Conservation (phyloP, 2,329 filamentous ascomycete genomes). For the Hymenoscyphus occultus region DNA sequence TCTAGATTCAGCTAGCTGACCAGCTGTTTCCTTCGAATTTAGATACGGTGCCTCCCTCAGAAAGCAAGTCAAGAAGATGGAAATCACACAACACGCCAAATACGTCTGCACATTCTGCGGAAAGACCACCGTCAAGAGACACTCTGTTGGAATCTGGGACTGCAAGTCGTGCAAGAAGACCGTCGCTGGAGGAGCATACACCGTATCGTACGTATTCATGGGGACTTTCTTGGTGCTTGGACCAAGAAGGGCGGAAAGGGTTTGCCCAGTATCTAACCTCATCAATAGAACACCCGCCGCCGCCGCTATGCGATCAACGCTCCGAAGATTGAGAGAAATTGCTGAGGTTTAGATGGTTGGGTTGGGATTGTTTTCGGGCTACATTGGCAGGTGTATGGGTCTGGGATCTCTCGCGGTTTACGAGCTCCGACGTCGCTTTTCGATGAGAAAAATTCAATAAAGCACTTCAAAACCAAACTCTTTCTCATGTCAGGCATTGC, state of each 20-base stretch:
- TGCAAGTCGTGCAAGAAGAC: constrained; percentile 96
- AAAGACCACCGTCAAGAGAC: constrained; percentile 89
- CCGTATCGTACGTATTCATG: constrained; percentile 77
- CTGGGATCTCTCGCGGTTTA: constrained; percentile 30
- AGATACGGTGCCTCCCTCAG: constrained; percentile 99
- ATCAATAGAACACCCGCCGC: constrained; percentile 79
- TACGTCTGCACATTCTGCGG: constrained; percentile 99
- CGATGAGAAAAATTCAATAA: constrained; percentile 33
- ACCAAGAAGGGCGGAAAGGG: background rate
- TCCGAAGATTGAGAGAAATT: constrained; percentile 96
- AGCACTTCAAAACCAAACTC: constrained; percentile 30
- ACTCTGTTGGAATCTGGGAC: constrained; percentile 93
- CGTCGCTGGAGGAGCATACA: constrained; percentile 90
- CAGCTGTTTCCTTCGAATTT: constrained; percentile 22
- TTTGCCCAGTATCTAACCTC: constrained; percentile 3
- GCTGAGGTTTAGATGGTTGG: constrained; percentile 74
- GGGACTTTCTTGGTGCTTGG: background rate
- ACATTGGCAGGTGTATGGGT: constrained; percentile 38
- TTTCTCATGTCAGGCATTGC: constrained; percentile 3
- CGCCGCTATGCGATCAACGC: constrained; percentile 90
- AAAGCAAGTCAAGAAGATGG: constrained; percentile 99
- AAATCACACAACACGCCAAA: constrained; percentile 96
- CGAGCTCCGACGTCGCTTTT: constrained; percentile 35
- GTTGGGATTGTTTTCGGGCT: constrained; percentile 30
- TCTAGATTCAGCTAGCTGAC: constrained; percentile 23